Conservation (phyloP, 352 stramenopile species). For the Pythium insidiosum region DNA sequence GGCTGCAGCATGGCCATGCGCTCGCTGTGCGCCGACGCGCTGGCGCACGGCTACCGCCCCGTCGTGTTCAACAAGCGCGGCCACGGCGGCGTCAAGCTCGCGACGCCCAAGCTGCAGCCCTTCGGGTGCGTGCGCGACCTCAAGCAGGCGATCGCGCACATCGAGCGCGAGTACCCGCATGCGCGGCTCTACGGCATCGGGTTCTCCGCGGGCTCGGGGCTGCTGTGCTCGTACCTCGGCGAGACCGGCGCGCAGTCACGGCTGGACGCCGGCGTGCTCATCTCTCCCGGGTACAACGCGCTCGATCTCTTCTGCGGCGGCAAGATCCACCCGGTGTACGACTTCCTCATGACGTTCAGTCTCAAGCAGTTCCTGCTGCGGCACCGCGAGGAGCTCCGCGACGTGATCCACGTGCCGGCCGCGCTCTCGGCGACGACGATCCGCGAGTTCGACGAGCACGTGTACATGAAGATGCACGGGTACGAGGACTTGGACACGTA, state of each 20-base stretch:
- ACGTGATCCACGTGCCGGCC: slow-evolving; percentile 35
- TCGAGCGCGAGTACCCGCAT: slow-evolving; percentile 35
- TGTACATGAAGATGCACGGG: slow-evolving; percentile 79
- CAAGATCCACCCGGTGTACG: slow-evolving; percentile 59
- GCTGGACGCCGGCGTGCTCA: slow-evolving; percentile 47
- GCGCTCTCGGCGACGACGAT: slow-evolving; percentile 48
- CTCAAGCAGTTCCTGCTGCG: slow-evolving; percentile 58
- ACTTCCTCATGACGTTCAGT: slow-evolving; percentile 71
- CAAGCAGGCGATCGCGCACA: slow-evolving; percentile 33
- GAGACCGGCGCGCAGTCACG: slow-evolving; percentile 43
- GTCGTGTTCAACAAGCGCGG: slow-evolving; percentile 84
- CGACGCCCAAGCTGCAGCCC: slow-evolving; percentile 55
- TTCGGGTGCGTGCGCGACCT: slow-evolving; percentile 70
- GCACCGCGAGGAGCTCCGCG: slow-evolving; percentile 30
- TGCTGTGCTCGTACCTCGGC: slow-evolving; percentile 68
- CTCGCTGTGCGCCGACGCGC: slow-evolving; percentile 51
- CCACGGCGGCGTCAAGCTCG: slow-evolving; percentile 50
- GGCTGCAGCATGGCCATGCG: slow-evolving; percentile 57
- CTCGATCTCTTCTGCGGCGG: slow-evolving; percentile 65
- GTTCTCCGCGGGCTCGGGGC: slow-evolving; percentile 58
- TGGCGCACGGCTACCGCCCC: slow-evolving; percentile 52
- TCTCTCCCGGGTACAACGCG: slow-evolving; percentile 73
- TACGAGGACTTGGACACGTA: slow-evolving; percentile 57
- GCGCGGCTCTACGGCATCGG: slow-evolving; percentile 59
- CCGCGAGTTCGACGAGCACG: slow-evolving; percentile 61